phyloP scores from a whole-genome alignment of 192 early-diverging fungal genomes.

The Gonapodya prolifera region DNA sequence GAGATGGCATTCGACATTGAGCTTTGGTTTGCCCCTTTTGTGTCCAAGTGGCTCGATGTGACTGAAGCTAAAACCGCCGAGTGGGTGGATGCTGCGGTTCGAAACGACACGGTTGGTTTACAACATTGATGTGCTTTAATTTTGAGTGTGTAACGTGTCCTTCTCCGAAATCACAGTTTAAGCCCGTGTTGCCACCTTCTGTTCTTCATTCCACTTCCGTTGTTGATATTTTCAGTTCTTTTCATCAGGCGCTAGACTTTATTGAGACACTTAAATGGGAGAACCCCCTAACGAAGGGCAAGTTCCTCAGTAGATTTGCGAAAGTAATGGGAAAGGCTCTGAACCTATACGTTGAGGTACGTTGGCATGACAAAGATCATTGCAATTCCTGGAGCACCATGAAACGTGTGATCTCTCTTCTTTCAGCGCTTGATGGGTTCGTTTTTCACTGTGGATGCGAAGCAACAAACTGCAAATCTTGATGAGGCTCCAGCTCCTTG shows the following conservation, averaged over 20 bases:
- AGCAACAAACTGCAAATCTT: neutral
- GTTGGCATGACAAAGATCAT: neutral
- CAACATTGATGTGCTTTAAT: neutral
- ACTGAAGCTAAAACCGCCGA: neutral
- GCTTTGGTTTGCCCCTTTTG: slow-evolving; percentile 1
- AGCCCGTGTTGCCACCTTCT: neutral
- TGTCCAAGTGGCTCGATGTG: neutral
- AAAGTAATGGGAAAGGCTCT: slow-evolving; percentile 1
- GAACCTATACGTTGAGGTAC: neutral
- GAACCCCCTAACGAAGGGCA: neutral
- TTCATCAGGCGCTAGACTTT: neutral
- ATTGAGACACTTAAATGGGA: neutral
- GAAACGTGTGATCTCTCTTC: neutral
- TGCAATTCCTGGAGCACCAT: neutral
- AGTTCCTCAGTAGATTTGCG: neutral
- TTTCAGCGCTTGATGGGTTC: neutral
- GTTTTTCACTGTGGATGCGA: neutral
- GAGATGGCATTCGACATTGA: neutral
- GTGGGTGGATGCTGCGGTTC: neutral
- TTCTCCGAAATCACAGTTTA: neutral
- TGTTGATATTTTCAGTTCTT: neutral
- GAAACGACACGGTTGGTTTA: neutral
- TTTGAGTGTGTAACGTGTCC: neutral
- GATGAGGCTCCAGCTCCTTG: neutral
- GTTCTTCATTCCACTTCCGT: neutral